phyloP scores from a whole-genome alignment of 1,284 basidiomycete species.

The Bondarzewia mesenterica region DNA sequence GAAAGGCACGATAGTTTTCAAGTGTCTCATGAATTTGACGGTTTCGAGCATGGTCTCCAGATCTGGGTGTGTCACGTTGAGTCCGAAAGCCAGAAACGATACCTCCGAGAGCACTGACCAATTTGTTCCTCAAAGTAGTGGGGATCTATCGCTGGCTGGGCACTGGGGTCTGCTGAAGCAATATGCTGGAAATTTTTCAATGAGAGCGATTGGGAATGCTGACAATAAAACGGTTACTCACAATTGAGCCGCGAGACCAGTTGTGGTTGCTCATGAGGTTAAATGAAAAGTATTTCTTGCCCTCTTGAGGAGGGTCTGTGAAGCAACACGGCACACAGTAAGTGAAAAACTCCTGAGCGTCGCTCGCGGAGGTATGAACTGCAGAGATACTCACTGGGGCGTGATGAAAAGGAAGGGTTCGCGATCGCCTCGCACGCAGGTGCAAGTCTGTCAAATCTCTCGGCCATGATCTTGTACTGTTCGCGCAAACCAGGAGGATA shows the following conservation, averaged over 20 bases:
- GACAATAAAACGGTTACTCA: constrained; percentile 5
- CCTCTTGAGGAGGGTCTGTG: constrained; percentile 9
- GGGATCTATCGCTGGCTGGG: constrained; percentile 32
- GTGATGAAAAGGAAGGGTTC: too few relatives aligned
- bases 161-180: constrained; percentile 25
- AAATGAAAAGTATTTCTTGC: constrained; percentile 16
- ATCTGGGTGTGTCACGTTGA: constrained; percentile 9
- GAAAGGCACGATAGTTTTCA: constrained; percentile 11
- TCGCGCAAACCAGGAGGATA: constrained; percentile 10
- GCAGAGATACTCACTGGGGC: too few relatives aligned
- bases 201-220: background rate
- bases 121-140: constrained; percentile 32
- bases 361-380: too few relatives aligned
- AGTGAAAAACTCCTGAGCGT: too few relatives aligned
- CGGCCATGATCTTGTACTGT: constrained; percentile 11
- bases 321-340: too few relatives aligned
- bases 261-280: constrained; percentile 11
- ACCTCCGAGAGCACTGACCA: constrained; percentile 17
- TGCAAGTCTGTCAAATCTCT: too few relatives aligned
- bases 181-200: constrained; percentile 19
- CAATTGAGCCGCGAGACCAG: constrained; percentile 29
- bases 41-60: constrained; percentile 28
- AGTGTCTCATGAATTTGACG: constrained; percentile 29
- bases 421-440: too few relatives aligned
- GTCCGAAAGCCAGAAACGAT: background rate